Evolutionary conservation across 495 filamentous ascomycete species (phyloP), one percentile per base, ranked within the genome.

Genomic region (Aspergillus diversus): DNA sequence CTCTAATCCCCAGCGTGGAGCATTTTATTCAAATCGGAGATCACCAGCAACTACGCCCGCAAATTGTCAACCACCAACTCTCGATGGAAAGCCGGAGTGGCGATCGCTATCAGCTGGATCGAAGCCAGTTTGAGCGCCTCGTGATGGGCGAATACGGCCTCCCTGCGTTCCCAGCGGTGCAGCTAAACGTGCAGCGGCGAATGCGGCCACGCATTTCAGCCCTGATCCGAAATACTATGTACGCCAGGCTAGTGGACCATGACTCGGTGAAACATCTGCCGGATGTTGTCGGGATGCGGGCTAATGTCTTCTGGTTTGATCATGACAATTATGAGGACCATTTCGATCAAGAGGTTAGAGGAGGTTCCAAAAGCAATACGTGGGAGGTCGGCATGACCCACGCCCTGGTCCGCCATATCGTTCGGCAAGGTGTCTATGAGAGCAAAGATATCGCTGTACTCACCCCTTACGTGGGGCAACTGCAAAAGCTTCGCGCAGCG

Each of bases 1-100:
- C 89, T 1, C 68, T 96, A 2, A 68, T 93, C 32, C 90, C 90
- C 2, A 83, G 81, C 0, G 73, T 92, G 4, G 85, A 94, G 65
- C 91, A 94, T 64, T 72, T 78, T 34, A 91, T 93, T 61, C 79
- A 88, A 21, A 93, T 95, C 61, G 90, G 91, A 0, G 91, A 95
- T 69, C 90, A 93, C 65, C 75, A 79, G 11, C 90, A 95, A 63
- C 79, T 94, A 5, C 82, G 88, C 4, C 91, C 91, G 1, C 83
- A 86, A 59, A 84, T 91, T 42, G 77, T 85, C 9, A 90, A 88
- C 57, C 88, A 87, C 63, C 77, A 86, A 0, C 73, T 91, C 5
- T 81, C 80, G 8, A 75, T 75, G 31, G 87, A 90, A 49, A 89
- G 81, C 63, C 67, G 66, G 0, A 66, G 68, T 50, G 15, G 89